phyloP scores from a whole-genome alignment of 148 eudicot genomes.

The Vaccinium myrtillus region DNA sequence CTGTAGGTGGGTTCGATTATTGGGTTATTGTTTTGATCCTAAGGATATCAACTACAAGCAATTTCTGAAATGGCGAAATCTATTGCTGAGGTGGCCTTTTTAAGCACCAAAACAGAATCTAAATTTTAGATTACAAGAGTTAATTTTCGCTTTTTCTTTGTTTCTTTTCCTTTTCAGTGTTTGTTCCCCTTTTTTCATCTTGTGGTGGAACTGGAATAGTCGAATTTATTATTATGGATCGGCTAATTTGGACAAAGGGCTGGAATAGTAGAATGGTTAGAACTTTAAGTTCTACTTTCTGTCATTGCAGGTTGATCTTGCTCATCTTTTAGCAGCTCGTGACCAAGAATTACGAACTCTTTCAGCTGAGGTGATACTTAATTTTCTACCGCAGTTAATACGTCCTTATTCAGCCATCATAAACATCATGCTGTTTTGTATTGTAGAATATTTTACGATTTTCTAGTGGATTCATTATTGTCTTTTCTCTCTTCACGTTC shows the following conservation, averaged over 20 bases:
- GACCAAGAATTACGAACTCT: constrained; percentile 96
- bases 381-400: not conserved
- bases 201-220: not conserved
- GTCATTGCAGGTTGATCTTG: constrained; percentile 83
- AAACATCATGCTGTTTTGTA: not conserved
- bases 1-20: not conserved
- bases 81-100: too few species aligned
- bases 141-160: not conserved
- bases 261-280: constrained; percentile 10
- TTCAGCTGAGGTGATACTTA: constrained; percentile 85
- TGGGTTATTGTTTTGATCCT: not conserved
- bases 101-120: constrained; percentile 3
- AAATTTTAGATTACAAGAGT: not conserved
- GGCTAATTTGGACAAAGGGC: too few species aligned
- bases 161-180: too few species aligned
- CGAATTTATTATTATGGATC: not conserved
- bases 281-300: constrained; percentile 15
- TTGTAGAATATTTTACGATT: not conserved
- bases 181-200: not conserved
- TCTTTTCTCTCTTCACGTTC: not conserved
- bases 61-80: not conserved
- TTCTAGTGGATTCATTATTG: not conserved
- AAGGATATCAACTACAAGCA: not conserved
- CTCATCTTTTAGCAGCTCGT: constrained; percentile 94
- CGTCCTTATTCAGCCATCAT: not conserved